Percentiles rank a stretch among this genome's conserved stretches.
phyloP scores from a whole-genome alignment of 75 land plant species.

The Pinus albicaulis region DNA sequence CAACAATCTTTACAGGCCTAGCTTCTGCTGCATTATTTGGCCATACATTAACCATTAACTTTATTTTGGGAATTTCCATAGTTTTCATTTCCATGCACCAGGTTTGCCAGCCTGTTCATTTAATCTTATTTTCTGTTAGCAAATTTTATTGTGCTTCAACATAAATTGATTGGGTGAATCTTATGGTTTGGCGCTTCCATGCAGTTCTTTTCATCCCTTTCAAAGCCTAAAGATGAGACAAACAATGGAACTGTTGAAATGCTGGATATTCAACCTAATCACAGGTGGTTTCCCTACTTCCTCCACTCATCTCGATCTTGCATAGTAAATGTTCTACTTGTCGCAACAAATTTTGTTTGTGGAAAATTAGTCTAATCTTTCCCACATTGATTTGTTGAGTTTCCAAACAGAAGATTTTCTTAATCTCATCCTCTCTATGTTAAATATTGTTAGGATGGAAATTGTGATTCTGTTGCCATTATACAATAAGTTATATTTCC shows the following conservation, averaged over 20 bases:
- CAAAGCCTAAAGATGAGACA: constrained; percentile 68
- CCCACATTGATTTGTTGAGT: no score
- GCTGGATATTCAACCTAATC: constrained; percentile 36
- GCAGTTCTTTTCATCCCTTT: constrained; percentile 83
- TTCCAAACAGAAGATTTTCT: no score
- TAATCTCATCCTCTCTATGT: no score
- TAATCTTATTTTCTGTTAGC: not conserved
- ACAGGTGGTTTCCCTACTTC: constrained; percentile 24
- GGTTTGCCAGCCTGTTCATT: constrained; percentile 31
- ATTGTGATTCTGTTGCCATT: no score
- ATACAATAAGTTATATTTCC: no score
- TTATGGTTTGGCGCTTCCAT: constrained; percentile 1
- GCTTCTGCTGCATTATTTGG: constrained; percentile 94
- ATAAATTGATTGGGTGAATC: not conserved
- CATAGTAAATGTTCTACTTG: no score
- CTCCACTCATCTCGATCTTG: no score
- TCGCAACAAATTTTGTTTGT: no score
- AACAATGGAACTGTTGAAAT: constrained; percentile 45
- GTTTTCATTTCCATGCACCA: constrained; percentile 99
- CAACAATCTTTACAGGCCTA: constrained; percentile 97
- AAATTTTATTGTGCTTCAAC: not conserved
- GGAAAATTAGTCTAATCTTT: no score
- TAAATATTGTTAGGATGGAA: no score
- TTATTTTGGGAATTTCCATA: constrained; percentile 88
- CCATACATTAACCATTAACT: constrained; percentile 88